Base-by-base conservation (phyloP, 306 rosid genomes). In the Pterocarpus macrocarpus region DNA sequence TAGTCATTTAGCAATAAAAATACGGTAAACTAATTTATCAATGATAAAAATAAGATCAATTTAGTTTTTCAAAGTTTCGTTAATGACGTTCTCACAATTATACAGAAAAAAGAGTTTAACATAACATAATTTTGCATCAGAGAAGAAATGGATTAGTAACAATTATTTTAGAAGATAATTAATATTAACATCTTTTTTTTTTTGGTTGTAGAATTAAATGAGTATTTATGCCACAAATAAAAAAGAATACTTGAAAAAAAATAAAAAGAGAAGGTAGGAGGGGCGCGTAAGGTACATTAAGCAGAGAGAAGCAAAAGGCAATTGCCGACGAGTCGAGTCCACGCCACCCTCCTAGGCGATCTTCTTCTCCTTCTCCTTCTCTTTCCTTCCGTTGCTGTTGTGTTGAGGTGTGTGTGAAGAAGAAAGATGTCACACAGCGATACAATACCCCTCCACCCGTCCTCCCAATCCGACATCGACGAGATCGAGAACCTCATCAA, bases 401-500 rank as follows among this genome's bases (percentile, higher is more conserved):
- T 57, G 4, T 14, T 41, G 63, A 55, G 8, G 5, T n/a, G 61
- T 2, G 7, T 7, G 5, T 4, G 10, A 32, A 5, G 58, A 2
- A 57, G 28, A 49, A 90, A 87, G 83, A 95, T 95, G 99, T 95
- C 99, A 45, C 90, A 89, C 85, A 30, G 90, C 92, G 97, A 96
- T 80, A 90, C 98, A 39, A 86, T 93, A 13, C 99, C 98, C 43
- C 97, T 96, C 34, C 97, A 93, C 84, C 85, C 91, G 0, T 93
- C 99, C 7, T 92, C 98, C 59, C 99, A 96, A 56, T 96, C 98
- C 16, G 97, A 96, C 89, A 96, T 96, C 53, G 99, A 96, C 83
- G 99, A 96, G 98, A 96, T 96, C 90, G 99, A 95, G 82, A 96
- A 90, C 43, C 99, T 96, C 45, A 96, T 96, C 80, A 69, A 90